Conservation (phyloP, 1,139 yeast species). For the Taiozyma sp. region DNA sequence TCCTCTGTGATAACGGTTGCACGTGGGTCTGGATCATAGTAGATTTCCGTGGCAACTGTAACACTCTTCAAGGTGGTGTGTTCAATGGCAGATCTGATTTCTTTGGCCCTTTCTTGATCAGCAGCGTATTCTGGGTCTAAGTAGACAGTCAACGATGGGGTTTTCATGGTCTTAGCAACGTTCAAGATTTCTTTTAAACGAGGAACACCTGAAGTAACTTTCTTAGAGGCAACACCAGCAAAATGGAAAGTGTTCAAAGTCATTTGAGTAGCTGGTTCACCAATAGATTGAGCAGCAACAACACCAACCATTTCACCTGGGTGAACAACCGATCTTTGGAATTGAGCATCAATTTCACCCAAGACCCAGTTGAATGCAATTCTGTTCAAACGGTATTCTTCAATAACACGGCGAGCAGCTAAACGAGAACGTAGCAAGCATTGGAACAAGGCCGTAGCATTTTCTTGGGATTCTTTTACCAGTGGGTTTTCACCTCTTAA, state of each 20-base stretch:
- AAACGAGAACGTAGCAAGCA: slow-evolving; percentile 89
- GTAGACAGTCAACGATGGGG: slow-evolving; percentile 96
- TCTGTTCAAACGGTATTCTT: slow-evolving; percentile 80
- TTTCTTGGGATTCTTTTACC: slow-evolving; percentile 80
- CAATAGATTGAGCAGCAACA: slow-evolving; percentile 97
- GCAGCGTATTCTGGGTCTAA: slow-evolving; percentile 73
- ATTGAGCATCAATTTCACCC: slow-evolving; percentile 91
- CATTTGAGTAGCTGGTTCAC: slow-evolving; percentile 99
- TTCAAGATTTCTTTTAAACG: slow-evolving; percentile 98
- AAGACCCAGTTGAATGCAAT: slow-evolving; percentile 94
- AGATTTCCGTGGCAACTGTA: slow-evolving; percentile 95
- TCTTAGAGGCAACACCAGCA: slow-evolving; percentile 99
- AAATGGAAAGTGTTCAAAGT: slow-evolving; percentile 98
- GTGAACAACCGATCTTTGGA: slow-evolving; percentile 87
- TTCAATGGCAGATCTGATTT: slow-evolving; percentile 93
- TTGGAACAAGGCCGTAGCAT: slow-evolving; percentile 88
- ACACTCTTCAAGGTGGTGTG: slow-evolving; percentile 94
- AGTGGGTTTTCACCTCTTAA: slow-evolving; percentile 78
- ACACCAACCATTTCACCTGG: slow-evolving; percentile 99
- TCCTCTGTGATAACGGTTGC: slow-evolving; percentile 95
- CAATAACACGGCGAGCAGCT: slow-evolving; percentile 85
- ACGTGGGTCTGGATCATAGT: slow-evolving; percentile 97
- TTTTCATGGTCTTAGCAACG: slow-evolving; percentile 96
- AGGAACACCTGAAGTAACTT: slow-evolving; percentile 98
- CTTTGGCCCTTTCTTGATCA: slow-evolving; percentile 91